Evolutionary conservation across 2,329 filamentous ascomycete genomes (phyloP), one percentile per base, ranked within the genome.

Genomic region (Blastomyces parvus): DNA sequence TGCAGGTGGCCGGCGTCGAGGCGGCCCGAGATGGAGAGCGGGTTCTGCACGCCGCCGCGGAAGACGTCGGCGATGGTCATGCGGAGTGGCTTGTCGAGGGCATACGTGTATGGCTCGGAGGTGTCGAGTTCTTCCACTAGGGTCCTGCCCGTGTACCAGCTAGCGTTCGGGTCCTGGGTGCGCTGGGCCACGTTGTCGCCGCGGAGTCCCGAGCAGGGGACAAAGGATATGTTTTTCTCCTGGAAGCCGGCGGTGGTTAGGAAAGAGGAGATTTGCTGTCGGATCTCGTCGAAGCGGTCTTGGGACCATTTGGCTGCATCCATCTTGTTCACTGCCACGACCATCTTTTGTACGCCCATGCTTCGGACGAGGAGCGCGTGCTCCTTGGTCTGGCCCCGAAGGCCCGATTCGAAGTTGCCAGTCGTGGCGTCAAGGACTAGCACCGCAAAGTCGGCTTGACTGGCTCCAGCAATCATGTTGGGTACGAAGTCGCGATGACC

Each of bases 401-500:
- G 80, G 0, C 94, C 95, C 3, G 91, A 91, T 74, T 99, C 94
- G 68, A 97, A 97, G 42, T 92, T 92, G 42, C 93, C 94, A 0
- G 86, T 90, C 64, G 89, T 88, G 4, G 93, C 89, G 73, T 99
- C 94, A 65, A 99, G 90, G 25, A 99, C 94, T 2, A 99, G 80
- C 0, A 99, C 88, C 0, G 92, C 94, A 75, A 97, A 94, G 74
- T 99, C 94, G 11, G 94, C 95, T 76, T 97, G 93, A 64, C 90
- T 94, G 3, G 93, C 91, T 17, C 94, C 94, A 1, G 93, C 93
- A 73, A 99, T 97, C 94, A 99, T 99, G 74, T 97, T 99, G 0
- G 94, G 94, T 25, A 99, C 91, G 72, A 97, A 99, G 73, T 99
- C 94, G 65, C 87, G 85, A 75, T 99, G 94, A 0, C 94, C 94